Conservation (phyloP, 306 rosid genomes). For the Trifolium pratense region DNA sequence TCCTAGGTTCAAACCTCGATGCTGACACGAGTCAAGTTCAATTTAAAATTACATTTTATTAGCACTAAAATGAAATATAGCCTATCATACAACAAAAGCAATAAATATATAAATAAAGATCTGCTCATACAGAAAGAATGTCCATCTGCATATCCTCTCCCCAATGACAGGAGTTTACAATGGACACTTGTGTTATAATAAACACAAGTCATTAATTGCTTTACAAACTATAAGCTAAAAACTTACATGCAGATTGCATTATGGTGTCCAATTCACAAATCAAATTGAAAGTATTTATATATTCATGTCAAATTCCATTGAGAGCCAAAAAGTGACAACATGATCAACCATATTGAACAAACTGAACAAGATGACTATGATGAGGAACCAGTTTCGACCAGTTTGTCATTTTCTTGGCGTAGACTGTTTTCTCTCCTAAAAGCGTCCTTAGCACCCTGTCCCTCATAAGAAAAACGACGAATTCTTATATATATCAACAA, state of each 20-base stretch:
- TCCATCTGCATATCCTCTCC: background rate
- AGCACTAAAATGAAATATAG: background rate
- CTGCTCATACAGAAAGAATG: background rate
- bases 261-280: conserved; percentile 16
- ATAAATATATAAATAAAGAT: background rate
- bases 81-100: background rate
- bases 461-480: conserved; percentile 49
- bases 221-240: background rate
- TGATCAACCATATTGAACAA: conserved; percentile 33
- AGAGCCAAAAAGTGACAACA: conserved; percentile 1
- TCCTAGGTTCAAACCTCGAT: too few relatives aligned
- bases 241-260: background rate
- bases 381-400: conserved; percentile 49
- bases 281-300: conserved; percentile 32
- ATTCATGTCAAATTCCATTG: conserved; percentile 16
- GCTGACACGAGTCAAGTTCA: too few relatives aligned
- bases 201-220: conserved; percentile 3
- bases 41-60: too few relatives aligned
- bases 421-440: conserved; percentile 84
- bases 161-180: background rate
- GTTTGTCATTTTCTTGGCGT: conserved; percentile 59
- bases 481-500: conserved; percentile 34
- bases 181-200: background rate
- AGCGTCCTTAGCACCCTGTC: conserved; percentile 65
- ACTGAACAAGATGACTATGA: conserved; percentile 47